Evolutionary conservation across 2,329 filamentous ascomycete species (phyloP), one percentile per base, ranked within the genome.

Genomic region (Byssoonygena ceratinophila): DNA sequence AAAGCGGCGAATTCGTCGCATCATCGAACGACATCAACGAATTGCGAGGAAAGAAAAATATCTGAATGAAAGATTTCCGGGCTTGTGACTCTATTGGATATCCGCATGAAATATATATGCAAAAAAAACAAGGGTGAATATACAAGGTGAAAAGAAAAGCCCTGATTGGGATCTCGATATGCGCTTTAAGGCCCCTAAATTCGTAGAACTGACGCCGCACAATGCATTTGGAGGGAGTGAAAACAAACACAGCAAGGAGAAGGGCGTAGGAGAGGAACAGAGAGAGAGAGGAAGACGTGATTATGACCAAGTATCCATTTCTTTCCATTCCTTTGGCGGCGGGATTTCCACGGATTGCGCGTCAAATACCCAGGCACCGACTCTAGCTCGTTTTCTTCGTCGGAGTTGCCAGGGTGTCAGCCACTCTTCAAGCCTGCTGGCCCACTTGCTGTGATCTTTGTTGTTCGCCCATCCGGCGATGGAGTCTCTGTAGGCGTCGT

Each of bases 381-480:
- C 45, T 63, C 60, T 44, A 61, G 64, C 40, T 61, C 59, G 31
- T 59, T 57, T 16, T 51, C 53, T 46, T 58, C 46, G 64, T 43
- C 64, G 60, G n/a, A 72, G 53, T 40, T 65, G 61, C 46, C 66
- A 59, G 6, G 69, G 65, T 27, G 68, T 63, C 45, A 68, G 62
- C 62, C 64, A 70, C 47, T 71, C 69, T 45, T 68, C 67, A 1
- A 72, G 52, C 20, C 64, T 60, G 11, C 62, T 61, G 31, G 65
- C 64, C 5, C 72, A 55, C 51, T 64, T 55, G 0, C 70, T 66
- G 55, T 66, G 62, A 39, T 72, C 70, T 37, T 63, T 64, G 51
- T 71, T 66, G 9, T 65, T 65, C 22, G 67, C 64, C 67, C 69
- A 72, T 54, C 68, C 64, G 9, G 65, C 67, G 7, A 58, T 59